Percentiles rank a stretch among this genome's conserved stretches.
phyloP scores from a whole-genome alignment of 2,329 filamentous ascomycete genomes.

The Fonsecaea erecta region DNA sequence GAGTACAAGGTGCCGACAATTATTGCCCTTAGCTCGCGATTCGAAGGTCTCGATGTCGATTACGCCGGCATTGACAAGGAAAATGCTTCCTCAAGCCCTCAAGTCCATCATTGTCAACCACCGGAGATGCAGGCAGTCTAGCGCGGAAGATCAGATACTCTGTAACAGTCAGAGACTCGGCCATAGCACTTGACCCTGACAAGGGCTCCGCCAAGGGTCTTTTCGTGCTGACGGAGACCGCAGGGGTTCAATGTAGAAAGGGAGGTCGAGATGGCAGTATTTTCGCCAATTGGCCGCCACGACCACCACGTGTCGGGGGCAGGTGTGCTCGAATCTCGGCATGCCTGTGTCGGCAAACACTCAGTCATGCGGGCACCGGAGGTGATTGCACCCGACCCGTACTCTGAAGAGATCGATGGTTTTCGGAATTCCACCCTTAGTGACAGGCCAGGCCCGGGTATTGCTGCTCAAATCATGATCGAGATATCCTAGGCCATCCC shows the following conservation, averaged over 20 bases:
- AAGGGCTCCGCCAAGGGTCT: slow-evolving; percentile 75
- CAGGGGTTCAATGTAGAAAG: background rate
- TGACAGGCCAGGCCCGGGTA: background rate
- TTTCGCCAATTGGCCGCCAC: background rate
- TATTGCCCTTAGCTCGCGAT: slow-evolving; percentile 75
- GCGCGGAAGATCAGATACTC: slow-evolving; percentile 58
- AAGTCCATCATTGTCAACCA: slow-evolving; percentile 31
- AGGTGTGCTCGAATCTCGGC: background rate
- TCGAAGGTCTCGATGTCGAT: slow-evolving; percentile 68
- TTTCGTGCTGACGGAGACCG: slow-evolving; percentile 77
- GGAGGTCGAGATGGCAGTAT: background rate
- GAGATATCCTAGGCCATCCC: too few species aligned
- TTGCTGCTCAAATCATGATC: too few species aligned
- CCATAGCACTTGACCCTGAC: slow-evolving; percentile 82
- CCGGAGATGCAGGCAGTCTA: slow-evolving; percentile 27
- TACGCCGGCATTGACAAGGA: slow-evolving; percentile 56
- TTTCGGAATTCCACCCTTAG: background rate
- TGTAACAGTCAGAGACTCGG: slow-evolving; percentile 77
- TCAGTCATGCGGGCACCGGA: background rate
- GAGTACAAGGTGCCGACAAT: slow-evolving; percentile 88
- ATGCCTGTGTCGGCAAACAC: background rate
- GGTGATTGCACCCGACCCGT: background rate
- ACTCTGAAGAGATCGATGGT: background rate
- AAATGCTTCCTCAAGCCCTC: slow-evolving; percentile 62
- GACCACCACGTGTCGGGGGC: background rate